Evolutionary conservation across 768 basidiomycete species (phyloP).

Genomic region (Boletus reticulatus): DNA sequence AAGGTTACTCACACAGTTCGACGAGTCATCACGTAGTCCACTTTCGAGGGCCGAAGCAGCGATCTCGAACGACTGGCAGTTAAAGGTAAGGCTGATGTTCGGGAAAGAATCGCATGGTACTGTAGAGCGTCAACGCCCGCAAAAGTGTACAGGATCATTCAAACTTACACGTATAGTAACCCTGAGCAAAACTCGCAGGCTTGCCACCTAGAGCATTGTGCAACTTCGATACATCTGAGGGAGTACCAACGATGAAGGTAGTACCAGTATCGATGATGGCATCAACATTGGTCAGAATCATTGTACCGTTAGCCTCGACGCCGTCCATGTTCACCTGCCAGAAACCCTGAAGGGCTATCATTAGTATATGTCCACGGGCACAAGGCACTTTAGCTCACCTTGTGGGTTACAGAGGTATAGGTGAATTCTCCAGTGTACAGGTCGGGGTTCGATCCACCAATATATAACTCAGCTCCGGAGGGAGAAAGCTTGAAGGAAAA

Average conservation of each 20-base stretch:
- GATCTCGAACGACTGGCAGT: constrained; percentile 35
- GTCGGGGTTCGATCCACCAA: constrained; percentile 40
- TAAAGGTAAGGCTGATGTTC: constrained; percentile 36
- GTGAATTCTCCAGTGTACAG: constrained; percentile 38
- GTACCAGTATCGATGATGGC: no score
- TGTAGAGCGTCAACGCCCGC: not conserved
- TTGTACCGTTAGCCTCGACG: not conserved
- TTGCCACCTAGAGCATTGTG: constrained; percentile 3
- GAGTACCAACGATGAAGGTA: no score
- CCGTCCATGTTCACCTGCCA: constrained; percentile 14
- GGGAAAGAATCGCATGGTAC: constrained; percentile 32
- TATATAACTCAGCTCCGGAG: constrained; percentile 33
- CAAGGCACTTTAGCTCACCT: constrained; percentile 9
- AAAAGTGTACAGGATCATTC: not conserved
- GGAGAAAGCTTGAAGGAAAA: constrained; percentile 26
- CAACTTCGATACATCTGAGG: not conserved
- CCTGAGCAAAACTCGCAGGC: constrained; percentile 14
- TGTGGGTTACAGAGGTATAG: constrained; percentile 27
- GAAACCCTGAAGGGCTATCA: constrained; percentile 3
- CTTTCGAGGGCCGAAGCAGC: constrained; percentile 34
- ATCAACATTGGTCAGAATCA: no score
- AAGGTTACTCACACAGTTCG: constrained; percentile 32
- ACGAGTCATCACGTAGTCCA: constrained; percentile 28
- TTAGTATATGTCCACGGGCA: not conserved
- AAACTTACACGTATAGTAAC: constrained; percentile 31